Conservation (phyloP, 495 filamentous ascomycete species). For the Talaromyces ruber region DNA sequence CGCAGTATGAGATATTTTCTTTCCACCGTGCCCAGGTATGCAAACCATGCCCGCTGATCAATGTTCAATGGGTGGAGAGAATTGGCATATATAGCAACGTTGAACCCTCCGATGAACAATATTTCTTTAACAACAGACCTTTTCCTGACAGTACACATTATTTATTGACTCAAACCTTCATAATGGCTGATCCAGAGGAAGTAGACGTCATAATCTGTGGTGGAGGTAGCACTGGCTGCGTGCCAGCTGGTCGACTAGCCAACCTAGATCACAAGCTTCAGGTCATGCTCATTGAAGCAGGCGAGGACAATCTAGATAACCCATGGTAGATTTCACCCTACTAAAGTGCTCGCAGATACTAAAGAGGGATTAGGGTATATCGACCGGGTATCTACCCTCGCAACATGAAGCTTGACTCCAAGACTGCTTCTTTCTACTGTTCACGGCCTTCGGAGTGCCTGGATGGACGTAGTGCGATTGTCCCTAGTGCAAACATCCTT, state of each 20-base stretch:
- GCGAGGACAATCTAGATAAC: constrained; percentile 75
- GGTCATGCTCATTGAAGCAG: constrained; percentile 70
- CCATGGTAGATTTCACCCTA: constrained; percentile 41
- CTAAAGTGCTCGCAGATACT: neutral
- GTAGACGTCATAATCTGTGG: constrained; percentile 81
- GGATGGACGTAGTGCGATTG: constrained; percentile 61
- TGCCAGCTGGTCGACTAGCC: constrained; percentile 69
- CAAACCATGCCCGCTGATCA: neutral
- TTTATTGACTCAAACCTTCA: neutral
- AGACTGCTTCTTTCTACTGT: constrained; percentile 80
- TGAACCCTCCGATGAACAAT: neutral
- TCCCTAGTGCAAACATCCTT: constrained; percentile 71
- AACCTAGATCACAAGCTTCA: constrained; percentile 75
- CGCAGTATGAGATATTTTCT: neutral
- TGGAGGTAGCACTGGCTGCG: constrained; percentile 64
- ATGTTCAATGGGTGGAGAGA: neutral
- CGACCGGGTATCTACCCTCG: constrained; percentile 69
- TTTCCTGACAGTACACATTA: neutral
- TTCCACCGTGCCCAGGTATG: neutral
- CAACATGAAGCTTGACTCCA: constrained; percentile 79
- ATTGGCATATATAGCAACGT: neutral
- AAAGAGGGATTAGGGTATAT: constrained; percentile 42
- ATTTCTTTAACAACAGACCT: neutral
- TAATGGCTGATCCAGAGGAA: constrained; percentile 48
- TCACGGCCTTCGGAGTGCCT: constrained; percentile 67